Base-by-base conservation (phyloP, 768 basidiomycete genomes). In the Dendrothele bispora region DNA sequence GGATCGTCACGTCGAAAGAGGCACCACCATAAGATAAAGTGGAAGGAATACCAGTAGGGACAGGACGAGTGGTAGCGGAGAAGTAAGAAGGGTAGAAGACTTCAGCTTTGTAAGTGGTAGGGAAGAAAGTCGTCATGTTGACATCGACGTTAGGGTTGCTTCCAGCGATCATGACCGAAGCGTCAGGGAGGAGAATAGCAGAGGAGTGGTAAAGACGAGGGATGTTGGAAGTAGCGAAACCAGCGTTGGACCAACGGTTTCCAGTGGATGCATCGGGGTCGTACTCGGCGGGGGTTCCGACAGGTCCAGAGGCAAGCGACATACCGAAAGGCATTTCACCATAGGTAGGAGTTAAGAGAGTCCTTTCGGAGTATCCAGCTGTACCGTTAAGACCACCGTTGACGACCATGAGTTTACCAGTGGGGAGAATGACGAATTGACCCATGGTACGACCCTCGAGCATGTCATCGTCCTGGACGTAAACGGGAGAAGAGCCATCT, bases 21-120 rank as follows among this genome's bases (percentile, higher is more conserved):
- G 70, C 50, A 2, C 95, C 95, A 27, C 95, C 95, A 58, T 99
- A 99, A 0, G 79, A 67, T 42, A 99, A 72, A 1, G 71, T 86
- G 17, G 63, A 67, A 0, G 95, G 95, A 0, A 91, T 63, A 4
- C 87, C 86, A 12, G 71, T 61, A 14, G 86, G 88, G 1, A 67
- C 67, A 1, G 95, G 95, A 10, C 93, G 86, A 0, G 72, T 71
- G 39, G 67, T 59, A 7, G 86, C 77, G 36, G 78, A 72, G 72
- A 87, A 98, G 71, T 95, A 99, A 7, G 83, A 76, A 0, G 95
- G 95, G 71, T 94, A 98, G 74, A 94, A 99, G 37, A 85, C 77
- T 63, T 95, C 93, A 2, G 87, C 84, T 27, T 80, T 71, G 59
- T 94, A 95, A 22, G 84, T 81, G 2, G 92, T 92, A 1, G 86